These are phyloP conservation scores for Onygena corvina DNA, from an alignment of 2,329 filamentous ascomycete genomes.

Conservation along the genomic window DNA sequence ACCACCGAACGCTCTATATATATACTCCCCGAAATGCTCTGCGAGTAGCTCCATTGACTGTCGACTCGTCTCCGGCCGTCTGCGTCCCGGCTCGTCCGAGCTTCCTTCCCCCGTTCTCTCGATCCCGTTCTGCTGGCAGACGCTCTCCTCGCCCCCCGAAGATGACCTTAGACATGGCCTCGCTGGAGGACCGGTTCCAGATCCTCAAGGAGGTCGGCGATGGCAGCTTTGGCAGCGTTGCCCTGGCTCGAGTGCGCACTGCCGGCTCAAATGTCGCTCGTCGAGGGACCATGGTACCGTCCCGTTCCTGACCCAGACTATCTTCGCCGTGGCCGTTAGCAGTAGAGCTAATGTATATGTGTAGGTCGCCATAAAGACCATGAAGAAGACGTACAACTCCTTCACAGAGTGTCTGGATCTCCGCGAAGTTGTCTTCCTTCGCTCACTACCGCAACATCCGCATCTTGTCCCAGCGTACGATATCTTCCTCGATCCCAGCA, in stretches of 20 bases:
- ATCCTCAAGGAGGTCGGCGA: slow-evolving; percentile 96
- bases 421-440: slow-evolving; percentile 90
- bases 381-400: slow-evolving; percentile 98
- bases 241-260: slow-evolving; percentile 77
- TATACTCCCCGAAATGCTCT: neutral
- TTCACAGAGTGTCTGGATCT: slow-evolving; percentile 83
- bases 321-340: neutral
- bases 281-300: slow-evolving; percentile 71
- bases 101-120: neutral
- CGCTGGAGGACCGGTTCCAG: slow-evolving; percentile 86
- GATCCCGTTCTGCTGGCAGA: slow-evolving; percentile 10
- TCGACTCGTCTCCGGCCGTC: neutral
- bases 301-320: neutral
- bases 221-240: slow-evolving; percentile 95
- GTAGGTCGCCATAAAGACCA: slow-evolving; percentile 96
- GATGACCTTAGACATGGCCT: slow-evolving; percentile 29
- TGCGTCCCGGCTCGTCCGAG: neutral
- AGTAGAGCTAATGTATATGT: neutral
- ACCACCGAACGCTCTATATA: neutral
- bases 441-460: slow-evolving; percentile 72
- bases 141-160: slow-evolving; percentile 23
- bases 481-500: slow-evolving; percentile 94
- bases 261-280: slow-evolving; percentile 81
- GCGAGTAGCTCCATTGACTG: slow-evolving; percentile 1
- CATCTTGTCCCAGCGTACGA: slow-evolving; percentile 95